These are phyloP conservation scores for Penicillium mononematosum DNA, from an alignment of 495 filamentous ascomycete species.

Conservation along the genomic window DNA sequence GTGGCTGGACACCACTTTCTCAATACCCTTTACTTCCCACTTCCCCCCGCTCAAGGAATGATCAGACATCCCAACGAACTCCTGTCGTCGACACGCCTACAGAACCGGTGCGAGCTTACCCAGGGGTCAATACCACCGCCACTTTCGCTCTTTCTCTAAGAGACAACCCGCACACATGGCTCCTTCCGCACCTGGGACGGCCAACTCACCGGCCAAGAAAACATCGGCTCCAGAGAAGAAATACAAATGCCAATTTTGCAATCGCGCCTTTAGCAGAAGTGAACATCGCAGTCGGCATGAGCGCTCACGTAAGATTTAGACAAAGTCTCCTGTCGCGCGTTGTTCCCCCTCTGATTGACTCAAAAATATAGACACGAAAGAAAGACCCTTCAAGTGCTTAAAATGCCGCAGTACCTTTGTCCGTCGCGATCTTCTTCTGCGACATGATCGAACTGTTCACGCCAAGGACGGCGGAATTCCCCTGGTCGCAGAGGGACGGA, in stretches of 20 bases:
- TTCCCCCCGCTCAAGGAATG: constrained; percentile 48
- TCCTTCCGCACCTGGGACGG: constrained; percentile 62
- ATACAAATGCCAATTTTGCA: constrained; percentile 99
- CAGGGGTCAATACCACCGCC: constrained; percentile 51
- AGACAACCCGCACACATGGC: constrained; percentile 43
- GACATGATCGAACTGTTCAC: constrained; percentile 97
- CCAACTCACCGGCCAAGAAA: constrained; percentile 56
- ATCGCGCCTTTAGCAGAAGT: constrained; percentile 92
- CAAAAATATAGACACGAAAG: constrained; percentile 78
- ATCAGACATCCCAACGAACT: constrained; percentile 48
- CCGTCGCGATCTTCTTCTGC: constrained; percentile 89
- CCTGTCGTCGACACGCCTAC: constrained; percentile 48
- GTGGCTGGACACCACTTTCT: constrained; percentile 51
- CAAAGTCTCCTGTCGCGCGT: background rate
- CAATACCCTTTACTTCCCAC: constrained; percentile 36
- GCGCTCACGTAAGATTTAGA: constrained; percentile 81
- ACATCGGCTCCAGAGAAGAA: constrained; percentile 83
- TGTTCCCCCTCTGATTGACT: constrained; percentile 17
- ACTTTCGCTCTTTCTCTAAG: constrained; percentile 41
- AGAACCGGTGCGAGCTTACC: constrained; percentile 53
- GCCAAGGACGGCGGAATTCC: constrained; percentile 97
- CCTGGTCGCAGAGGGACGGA: constrained; percentile 90
- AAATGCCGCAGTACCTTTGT: constrained; percentile 99
- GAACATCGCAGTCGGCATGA: constrained; percentile 98
- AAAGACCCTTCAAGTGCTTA: constrained; percentile 95